These are phyloP conservation scores for Apostasia shenzhenica DNA, from an alignment of 106 monocot genomes.

Conservation along the genomic window DNA sequence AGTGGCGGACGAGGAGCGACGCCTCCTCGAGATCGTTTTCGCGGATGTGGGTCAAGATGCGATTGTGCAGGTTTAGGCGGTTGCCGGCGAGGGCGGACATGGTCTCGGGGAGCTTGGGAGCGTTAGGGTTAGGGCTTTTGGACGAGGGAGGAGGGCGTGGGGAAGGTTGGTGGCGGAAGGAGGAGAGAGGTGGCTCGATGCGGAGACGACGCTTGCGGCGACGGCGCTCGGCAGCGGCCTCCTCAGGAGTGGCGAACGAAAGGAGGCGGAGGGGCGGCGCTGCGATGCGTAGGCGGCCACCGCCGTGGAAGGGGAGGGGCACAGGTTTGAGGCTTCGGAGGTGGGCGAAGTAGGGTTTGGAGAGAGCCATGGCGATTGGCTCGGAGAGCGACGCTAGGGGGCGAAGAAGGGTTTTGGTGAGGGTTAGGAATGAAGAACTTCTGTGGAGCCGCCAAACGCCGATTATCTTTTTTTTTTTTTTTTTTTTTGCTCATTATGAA, in stretches of 20 bases:
- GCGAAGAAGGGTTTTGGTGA: background rate
- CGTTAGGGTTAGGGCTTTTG: slow-evolving; percentile 43
- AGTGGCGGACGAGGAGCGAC: slow-evolving; percentile 86
- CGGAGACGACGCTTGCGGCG: slow-evolving; percentile 90
- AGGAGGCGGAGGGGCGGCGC: slow-evolving; percentile 34
- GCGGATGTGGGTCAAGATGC: slow-evolving; percentile 66
- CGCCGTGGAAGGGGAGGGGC: slow-evolving; percentile 1
- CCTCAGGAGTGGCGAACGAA: slow-evolving; percentile 82
- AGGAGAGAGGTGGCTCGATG: slow-evolving; percentile 76
- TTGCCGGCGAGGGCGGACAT: slow-evolving; percentile 53
- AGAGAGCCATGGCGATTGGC: slow-evolving; percentile 24
- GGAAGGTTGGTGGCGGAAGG: slow-evolving; percentile 29
- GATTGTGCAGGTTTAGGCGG: slow-evolving; percentile 79
- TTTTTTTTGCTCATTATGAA: no score
- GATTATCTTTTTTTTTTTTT: no score
- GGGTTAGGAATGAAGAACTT: background rate
- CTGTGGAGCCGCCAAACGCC: no score
- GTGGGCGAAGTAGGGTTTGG: slow-evolving; percentile 36
- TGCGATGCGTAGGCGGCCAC: slow-evolving; percentile 6
- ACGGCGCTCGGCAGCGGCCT: slow-evolving; percentile 89
- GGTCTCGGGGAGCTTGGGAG: slow-evolving; percentile 80
- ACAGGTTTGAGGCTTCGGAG: slow-evolving; percentile 23
- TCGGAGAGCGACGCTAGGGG: no score
- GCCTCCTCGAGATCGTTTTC: slow-evolving; percentile 88
- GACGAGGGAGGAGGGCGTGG: slow-evolving; percentile 14